Conservation (phyloP, 2,329 filamentous ascomycete species). For the Alternaria alternata region DNA sequence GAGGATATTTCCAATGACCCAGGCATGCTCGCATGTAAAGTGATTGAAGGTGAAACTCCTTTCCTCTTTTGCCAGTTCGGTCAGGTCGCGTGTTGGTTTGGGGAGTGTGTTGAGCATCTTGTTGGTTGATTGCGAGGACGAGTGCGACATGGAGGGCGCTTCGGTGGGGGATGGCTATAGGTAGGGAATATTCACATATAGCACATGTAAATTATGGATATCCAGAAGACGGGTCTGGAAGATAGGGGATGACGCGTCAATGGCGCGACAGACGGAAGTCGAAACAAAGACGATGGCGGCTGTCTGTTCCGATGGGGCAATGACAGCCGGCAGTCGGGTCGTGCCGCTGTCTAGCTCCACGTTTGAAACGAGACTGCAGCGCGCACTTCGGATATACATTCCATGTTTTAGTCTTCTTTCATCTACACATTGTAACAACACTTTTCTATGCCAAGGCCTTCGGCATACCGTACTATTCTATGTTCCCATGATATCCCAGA, state of each 20-base stretch:
- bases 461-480: background rate
- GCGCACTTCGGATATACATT: background rate
- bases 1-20: slow-evolving; percentile 70
- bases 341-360: slow-evolving; percentile 19
- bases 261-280: slow-evolving; percentile 8
- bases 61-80: slow-evolving; percentile 54
- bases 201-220: slow-evolving; percentile 5
- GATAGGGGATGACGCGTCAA: slow-evolving; percentile 12
- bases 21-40: slow-evolving; percentile 72
- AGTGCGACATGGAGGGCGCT: background rate
- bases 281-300: slow-evolving; percentile 7
- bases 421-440: background rate
- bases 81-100: slow-evolving; percentile 48
- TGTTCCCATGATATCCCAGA: background rate
- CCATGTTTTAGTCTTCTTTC: background rate
- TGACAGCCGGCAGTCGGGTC: slow-evolving; percentile 11
- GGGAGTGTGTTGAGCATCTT: slow-evolving; percentile 36
- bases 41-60: slow-evolving; percentile 56
- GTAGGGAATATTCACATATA: slow-evolving; percentile 13
- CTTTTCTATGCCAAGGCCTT: background rate
- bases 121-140: slow-evolving; percentile 9
- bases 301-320: slow-evolving; percentile 4
- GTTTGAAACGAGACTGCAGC: slow-evolving; percentile 6
- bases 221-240: background rate
- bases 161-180: slow-evolving; percentile 6